Base-by-base conservation (phyloP, 495 filamentous ascomycete genomes). In the Neurospora sp. region DNA sequence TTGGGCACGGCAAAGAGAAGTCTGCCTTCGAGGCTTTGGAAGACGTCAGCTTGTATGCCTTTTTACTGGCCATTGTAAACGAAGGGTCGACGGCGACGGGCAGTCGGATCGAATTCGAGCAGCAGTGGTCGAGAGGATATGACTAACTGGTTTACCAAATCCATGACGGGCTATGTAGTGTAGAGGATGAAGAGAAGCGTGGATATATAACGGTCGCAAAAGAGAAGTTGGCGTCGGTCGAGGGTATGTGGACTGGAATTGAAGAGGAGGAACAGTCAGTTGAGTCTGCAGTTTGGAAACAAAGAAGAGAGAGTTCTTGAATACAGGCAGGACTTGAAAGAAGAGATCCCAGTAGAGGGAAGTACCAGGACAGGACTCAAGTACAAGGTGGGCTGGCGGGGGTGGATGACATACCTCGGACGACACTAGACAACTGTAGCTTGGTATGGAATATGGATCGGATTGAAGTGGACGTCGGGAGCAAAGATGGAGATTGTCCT, bases 1-100 rank as follows among this genome's bases (percentile, higher is more conserved):
- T 99, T 99, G 62, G 96, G 96, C 27, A 98, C 93, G 73, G 96
- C 96, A 80, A 99, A 98, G 74, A 99, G 89, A 69, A 98, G 90
- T 77, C 95, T 91, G 82, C 94, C 94, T 87, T 94, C 93, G 79
- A 98, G 86, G 86, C 93, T 95, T 80, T 80, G 74, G 79, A 70
- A 70, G 72, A 40, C 7, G 78, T 79, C 73, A 82, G 79, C 78
- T 76, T 75, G 78, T 83, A 78, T 80, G 80, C 77, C 77, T 79
- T 80, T 46, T 18, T 18, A 41, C 16, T 14, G 41, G 54, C 54
- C 54, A 31, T 62, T 62, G 54, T 62, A 62, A 2, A 14, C 27
- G n/a, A 2, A 20, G 20, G 10, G 27, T 23, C 4, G 20, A 27
- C 4, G 46, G 46, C 46, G 46, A 12, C 23, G 12, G 23, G 12